A percentile compares a stretch with the other conserved stretches of the same genome.
phyloP scores from a whole-genome alignment of 352 stramenopile species.

The Hyaloperonospora brassicae region DNA sequence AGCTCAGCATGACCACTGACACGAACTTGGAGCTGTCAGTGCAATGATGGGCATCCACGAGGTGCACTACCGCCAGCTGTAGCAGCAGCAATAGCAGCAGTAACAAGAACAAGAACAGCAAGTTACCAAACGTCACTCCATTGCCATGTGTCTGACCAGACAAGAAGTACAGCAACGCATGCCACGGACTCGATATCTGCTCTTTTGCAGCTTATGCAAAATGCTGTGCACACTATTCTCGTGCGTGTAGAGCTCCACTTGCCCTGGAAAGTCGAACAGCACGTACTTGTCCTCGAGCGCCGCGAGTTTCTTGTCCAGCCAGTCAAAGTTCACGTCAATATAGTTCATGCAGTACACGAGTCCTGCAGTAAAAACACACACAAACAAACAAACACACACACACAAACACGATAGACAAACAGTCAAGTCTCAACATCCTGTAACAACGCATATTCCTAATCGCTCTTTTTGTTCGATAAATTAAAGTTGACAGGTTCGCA shows the following conservation, averaged over 20 bases:
- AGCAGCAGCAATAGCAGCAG: background rate
- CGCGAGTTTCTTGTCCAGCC: conserved; percentile 92
- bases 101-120: background rate
- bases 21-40: conserved; percentile 97
- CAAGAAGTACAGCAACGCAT: conserved; percentile 27
- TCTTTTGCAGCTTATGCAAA: conserved; percentile 90
- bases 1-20: conserved; percentile 91
- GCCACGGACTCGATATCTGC: conserved; percentile 63
- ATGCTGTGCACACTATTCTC: conserved; percentile 94
- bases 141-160: too few species aligned
- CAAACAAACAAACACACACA: too few species aligned
- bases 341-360: conserved; percentile 99
- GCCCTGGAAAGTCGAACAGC: conserved; percentile 97
- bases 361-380: conserved; percentile 22
- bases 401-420: too few species aligned
- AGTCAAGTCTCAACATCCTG: too few species aligned
- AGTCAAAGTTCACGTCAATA: conserved; percentile 97
- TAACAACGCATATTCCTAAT: too few species aligned
- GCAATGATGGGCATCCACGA: conserved; percentile 92
- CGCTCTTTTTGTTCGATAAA: too few species aligned
- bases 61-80: conserved; percentile 88
- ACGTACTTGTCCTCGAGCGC: conserved; percentile 90
- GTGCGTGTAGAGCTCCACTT: conserved; percentile 99
- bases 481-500: conserved; percentile 4
- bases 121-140: background rate